Percentiles rank a stretch among this genome's conserved stretches.
These are phyloP conservation scores for Chytriomyces confervae DNA, from an alignment of 192 early-diverging fungal genomes.

Conservation along the genomic window DNA sequence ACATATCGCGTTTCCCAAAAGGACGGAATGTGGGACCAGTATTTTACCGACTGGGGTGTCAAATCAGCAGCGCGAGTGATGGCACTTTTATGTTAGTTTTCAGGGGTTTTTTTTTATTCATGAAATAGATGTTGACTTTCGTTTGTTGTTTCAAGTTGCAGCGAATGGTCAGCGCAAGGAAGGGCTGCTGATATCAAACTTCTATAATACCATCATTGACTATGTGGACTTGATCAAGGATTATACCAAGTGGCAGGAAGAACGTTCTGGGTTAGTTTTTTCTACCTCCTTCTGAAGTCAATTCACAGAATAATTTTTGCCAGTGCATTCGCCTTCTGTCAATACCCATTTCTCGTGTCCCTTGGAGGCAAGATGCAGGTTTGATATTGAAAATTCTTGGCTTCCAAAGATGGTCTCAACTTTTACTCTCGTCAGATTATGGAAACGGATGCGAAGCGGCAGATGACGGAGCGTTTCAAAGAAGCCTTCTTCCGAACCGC, in stretches of 20 bases:
- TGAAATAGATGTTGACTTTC: background rate
- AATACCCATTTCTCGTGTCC: constrained; percentile 64
- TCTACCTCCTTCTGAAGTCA: background rate
- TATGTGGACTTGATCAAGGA: constrained; percentile 55
- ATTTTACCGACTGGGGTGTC: constrained; percentile 87
- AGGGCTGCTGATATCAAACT: constrained; percentile 70
- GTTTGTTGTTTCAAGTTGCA: constrained; percentile 55
- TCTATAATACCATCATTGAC: constrained; percentile 80
- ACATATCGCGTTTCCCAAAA: constrained; percentile 76
- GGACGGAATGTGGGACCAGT: constrained; percentile 57
- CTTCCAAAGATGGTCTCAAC: constrained; percentile 3
- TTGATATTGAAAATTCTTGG: background rate
- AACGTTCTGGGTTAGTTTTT: constrained; percentile 47
- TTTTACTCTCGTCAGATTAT: constrained; percentile 42
- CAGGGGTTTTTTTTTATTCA: constrained; percentile 21
- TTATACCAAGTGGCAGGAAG: constrained; percentile 57
- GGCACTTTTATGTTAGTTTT: constrained; percentile 77
- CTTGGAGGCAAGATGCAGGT: constrained; percentile 62
- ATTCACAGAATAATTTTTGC: background rate
- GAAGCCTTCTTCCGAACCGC: constrained; percentile 54
- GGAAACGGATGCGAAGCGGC: constrained; percentile 50
- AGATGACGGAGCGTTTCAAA: constrained; percentile 53
- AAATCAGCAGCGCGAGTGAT: constrained; percentile 84
- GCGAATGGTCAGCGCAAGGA: constrained; percentile 72
- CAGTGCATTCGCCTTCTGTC: constrained; percentile 58